These are phyloP conservation scores for Phytophthora citrophthora DNA, from an alignment of 352 stramenopile genomes.

Conservation along the genomic window DNA sequence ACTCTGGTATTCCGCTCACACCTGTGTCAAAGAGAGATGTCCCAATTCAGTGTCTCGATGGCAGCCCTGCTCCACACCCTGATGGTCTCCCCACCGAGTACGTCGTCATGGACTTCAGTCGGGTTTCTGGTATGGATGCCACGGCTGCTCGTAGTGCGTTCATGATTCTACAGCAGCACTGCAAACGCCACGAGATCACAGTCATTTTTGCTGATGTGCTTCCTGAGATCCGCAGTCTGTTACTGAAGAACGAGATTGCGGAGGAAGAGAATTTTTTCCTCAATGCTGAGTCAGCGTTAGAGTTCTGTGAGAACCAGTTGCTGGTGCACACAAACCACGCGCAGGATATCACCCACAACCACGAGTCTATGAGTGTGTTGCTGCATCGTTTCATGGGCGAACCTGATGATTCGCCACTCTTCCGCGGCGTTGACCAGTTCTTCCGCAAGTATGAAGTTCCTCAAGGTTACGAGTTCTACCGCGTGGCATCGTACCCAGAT, in stretches of 20 bases:
- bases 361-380: constrained; percentile 70
- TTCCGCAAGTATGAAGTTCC: constrained; percentile 63
- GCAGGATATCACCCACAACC: constrained; percentile 36
- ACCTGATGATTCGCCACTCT: constrained; percentile 70
- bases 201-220: constrained; percentile 78
- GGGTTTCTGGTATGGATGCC: constrained; percentile 89
- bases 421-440: constrained; percentile 70
- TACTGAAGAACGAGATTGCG: constrained; percentile 80
- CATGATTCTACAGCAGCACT: constrained; percentile 86
- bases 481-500: constrained; percentile 59
- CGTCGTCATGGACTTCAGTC: constrained; percentile 90
- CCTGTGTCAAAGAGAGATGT: constrained; percentile 57
- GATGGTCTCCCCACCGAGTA: constrained; percentile 77
- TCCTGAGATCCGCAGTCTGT: constrained; percentile 66
- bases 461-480: constrained; percentile 75
- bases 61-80: constrained; percentile 50
- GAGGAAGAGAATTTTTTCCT: constrained; percentile 69
- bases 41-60: constrained; percentile 74
- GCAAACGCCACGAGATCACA: constrained; percentile 68
- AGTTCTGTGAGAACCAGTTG: constrained; percentile 80
- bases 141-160: constrained; percentile 83
- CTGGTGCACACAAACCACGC: constrained; percentile 43
- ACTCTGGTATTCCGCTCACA: constrained; percentile 54
- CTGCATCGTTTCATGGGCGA: constrained; percentile 84
- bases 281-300: constrained; percentile 75